phyloP scores from a whole-genome alignment of 2,329 filamentous ascomycete species.

The Drechmeria coniospora region DNA sequence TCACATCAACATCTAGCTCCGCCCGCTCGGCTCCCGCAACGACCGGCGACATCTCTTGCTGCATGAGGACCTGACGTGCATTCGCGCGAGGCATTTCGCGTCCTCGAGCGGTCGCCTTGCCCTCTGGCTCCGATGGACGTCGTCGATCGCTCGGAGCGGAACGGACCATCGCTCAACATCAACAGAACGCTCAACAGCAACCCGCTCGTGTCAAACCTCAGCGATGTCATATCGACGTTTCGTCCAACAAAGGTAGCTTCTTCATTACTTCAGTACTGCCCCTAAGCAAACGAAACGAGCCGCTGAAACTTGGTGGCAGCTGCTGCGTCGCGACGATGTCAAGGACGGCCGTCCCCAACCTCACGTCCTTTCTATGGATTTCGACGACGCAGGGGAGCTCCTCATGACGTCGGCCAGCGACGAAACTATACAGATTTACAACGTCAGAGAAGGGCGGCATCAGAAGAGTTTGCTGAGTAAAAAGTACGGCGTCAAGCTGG shows the following conservation, averaged over 20 bases:
- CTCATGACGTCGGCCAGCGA: slow-evolving; percentile 85
- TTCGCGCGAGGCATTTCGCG: background rate
- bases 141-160: slow-evolving; percentile 29
- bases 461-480: slow-evolving; percentile 85
- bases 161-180: slow-evolving; percentile 32
- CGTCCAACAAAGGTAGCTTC: slow-evolving; percentile 58
- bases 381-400: slow-evolving; percentile 87
- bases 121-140: slow-evolving; percentile 48
- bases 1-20: no score
- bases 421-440: slow-evolving; percentile 91
- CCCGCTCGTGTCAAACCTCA: slow-evolving; percentile 47
- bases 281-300: background rate
- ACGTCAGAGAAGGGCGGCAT: slow-evolving; percentile 76
- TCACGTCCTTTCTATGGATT: slow-evolving; percentile 79
- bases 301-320: slow-evolving; percentile 11
- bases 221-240: slow-evolving; percentile 63
- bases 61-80: no score
- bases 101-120: no score
- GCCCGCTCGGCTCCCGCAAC: no score
- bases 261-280: background rate
- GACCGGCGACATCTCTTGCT: no score
- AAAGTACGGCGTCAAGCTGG: slow-evolving; percentile 91
- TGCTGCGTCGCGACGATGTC: slow-evolving; percentile 43
- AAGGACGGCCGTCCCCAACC: slow-evolving; percentile 38
- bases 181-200: slow-evolving; percentile 28